Evolutionary conservation across 257 asterid genomes (phyloP).

Genomic region (Cynanchum wilfordii): DNA sequence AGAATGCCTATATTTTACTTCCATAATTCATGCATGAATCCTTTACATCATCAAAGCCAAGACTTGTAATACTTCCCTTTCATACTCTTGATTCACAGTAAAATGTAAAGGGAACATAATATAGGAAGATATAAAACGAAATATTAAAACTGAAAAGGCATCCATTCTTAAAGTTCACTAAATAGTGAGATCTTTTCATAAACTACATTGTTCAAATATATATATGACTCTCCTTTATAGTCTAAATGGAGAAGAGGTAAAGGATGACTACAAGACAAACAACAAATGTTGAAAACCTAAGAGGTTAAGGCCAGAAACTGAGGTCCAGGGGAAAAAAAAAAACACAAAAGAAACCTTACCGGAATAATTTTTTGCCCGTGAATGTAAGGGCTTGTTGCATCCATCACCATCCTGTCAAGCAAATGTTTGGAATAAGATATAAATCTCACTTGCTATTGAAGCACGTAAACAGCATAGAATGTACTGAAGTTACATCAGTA

Average conservation of each 20-base stretch:
- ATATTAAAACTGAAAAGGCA: not conserved
- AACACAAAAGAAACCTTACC: slow-evolving; percentile 16
- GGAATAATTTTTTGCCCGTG: not conserved
- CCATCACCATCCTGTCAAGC: slow-evolving; percentile 20
- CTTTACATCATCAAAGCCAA: not conserved
- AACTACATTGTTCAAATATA: not conserved
- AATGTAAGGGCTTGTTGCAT: slow-evolving; percentile 1
- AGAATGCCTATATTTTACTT: not conserved
- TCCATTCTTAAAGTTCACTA: not conserved
- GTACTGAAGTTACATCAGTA: not conserved
- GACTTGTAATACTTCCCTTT: not conserved
- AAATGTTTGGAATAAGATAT: not conserved
- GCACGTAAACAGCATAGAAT: not conserved
- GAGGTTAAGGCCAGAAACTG: not conserved
- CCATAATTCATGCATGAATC: not conserved
- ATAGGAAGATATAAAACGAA: not conserved
- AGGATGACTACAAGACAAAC: not conserved
- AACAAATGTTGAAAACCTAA: not conserved
- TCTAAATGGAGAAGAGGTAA: not conserved
- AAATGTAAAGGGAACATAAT: not conserved
- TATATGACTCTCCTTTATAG: not conserved
- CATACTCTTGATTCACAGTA: not conserved
- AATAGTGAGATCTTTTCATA: not conserved
- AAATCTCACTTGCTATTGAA: not conserved
- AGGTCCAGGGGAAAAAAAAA: not conserved